Conservation (phyloP, 352 stramenopile species). For the Stephanocyclus meneghinianus region DNA sequence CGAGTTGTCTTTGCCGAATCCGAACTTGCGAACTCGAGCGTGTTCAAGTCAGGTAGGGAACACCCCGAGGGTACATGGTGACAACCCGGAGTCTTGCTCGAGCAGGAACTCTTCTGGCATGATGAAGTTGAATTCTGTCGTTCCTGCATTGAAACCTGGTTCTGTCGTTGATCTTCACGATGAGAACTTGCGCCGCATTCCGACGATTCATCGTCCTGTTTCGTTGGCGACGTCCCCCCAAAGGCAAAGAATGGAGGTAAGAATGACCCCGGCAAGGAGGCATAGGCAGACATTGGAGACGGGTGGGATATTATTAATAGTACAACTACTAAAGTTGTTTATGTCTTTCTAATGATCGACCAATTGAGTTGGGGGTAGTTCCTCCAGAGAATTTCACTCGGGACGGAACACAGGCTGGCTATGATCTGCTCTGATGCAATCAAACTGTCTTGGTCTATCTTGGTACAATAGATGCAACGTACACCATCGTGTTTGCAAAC, state of each 20-base stretch:
- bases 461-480: too few species aligned
- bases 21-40: background rate
- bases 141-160: background rate
- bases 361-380: too few species aligned
- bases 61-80: background rate
- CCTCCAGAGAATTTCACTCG: too few species aligned
- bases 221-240: constrained; percentile 17
- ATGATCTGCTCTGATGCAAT: too few species aligned
- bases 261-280: constrained; percentile 62
- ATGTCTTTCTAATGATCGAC: too few species aligned
- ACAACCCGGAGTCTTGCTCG: constrained; percentile 10
- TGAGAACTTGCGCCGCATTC: background rate
- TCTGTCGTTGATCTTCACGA: background rate
- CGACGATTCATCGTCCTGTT: constrained; percentile 7
- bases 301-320: too few species aligned
- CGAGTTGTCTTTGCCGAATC: background rate
- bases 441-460: too few species aligned
- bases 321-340: too few species aligned
- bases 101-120: constrained; percentile 16
- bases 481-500: too few species aligned
- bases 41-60: background rate
- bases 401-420: too few species aligned
- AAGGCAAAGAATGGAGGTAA: constrained; percentile 46
- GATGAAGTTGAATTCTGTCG: constrained; percentile 14
- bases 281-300: constrained; percentile 66